Percentiles rank a stretch among this genome's conserved stretches.
Conservation (phyloP, 148 eudicot species). For the Bassia scoparia region DNA sequence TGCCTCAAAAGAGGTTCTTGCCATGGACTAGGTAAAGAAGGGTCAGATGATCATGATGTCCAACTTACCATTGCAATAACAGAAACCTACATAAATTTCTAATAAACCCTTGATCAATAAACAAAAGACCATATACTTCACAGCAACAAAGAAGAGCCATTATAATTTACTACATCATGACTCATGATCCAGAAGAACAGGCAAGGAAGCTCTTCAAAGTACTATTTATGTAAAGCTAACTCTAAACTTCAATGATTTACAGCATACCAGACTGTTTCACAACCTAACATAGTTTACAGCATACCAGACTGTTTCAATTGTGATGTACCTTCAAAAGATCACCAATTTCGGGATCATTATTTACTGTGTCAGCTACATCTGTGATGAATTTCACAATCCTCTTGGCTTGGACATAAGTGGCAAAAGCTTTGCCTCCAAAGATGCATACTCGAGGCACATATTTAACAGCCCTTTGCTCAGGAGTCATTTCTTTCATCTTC, state of each 20-base stretch:
- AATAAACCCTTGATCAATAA: neutral
- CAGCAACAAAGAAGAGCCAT: neutral
- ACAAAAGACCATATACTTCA: neutral
- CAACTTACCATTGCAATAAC: neutral
- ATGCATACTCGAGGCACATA: slow-evolving; percentile 88
- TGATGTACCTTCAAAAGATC: slow-evolving; percentile 75
- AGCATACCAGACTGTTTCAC: neutral
- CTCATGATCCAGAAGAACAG: neutral
- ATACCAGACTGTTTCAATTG: neutral
- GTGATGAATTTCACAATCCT: slow-evolving; percentile 91
- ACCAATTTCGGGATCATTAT: slow-evolving; percentile 88
- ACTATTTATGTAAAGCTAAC: neutral
- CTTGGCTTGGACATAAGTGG: slow-evolving; percentile 93
- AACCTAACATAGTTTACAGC: neutral
- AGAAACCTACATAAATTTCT: neutral
- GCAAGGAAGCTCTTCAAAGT: neutral
- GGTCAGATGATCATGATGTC: neutral
- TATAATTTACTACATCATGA: neutral
- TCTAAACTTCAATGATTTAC: neutral
- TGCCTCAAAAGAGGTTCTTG: neutral
- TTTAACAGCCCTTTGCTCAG: slow-evolving; percentile 53
- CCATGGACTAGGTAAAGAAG: neutral
- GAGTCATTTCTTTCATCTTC: slow-evolving; percentile 90
- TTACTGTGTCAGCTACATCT: slow-evolving; percentile 82
- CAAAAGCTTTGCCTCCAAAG: slow-evolving; percentile 97